Base-by-base conservation (phyloP, 805 yeast species). In the Candida caryicola region DNA sequence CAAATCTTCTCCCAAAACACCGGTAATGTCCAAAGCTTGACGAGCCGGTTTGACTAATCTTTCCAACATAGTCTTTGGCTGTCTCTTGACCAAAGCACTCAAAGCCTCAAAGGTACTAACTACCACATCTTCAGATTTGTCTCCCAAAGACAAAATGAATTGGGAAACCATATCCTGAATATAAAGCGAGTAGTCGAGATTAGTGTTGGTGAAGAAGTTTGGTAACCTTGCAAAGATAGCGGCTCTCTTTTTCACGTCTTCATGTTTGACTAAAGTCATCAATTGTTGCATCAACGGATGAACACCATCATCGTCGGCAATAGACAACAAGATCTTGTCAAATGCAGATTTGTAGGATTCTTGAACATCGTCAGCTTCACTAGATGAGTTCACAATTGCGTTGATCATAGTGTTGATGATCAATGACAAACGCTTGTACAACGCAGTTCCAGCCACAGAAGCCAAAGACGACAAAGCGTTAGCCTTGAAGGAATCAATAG, bases 281-380 rank as follows among this genome's bases (percentile, higher is more conserved):
- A 93, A 64, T 55, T 88, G 91, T 58, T 83, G 93, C 76, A 89
- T 71, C 45, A 90, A 68, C 36, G 95, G 85, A 56, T 89, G 95
- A 34, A 82, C 73, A 6, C 96, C 96, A 38, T 81, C 87, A 40
- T 77, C 85, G 17, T 79, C 81, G 32, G 77, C 80, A 31, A 88
- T 84, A 2, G 95, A 79, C 34, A 84, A 55, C 31, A 89, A 65
- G n/a, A 89, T 76, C 43, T 74, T 72, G 45, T 81, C 87, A 39
- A 93, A 73, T 0, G 95, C 76, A 1, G 59, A 53, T 29, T 71
- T 61, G 36, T 81, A 64, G 12, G 75, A 76, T 1, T 47, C 60
- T 21, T 62, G 57, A 6, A 65, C 66, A 14, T 59, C 64, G 25
- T 64, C 69, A 12, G 72, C 57, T 3, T 67, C 66, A 2, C 50